phyloP scores from a whole-genome alignment of 495 filamentous ascomycete genomes.

The Aspergillus diversus region DNA sequence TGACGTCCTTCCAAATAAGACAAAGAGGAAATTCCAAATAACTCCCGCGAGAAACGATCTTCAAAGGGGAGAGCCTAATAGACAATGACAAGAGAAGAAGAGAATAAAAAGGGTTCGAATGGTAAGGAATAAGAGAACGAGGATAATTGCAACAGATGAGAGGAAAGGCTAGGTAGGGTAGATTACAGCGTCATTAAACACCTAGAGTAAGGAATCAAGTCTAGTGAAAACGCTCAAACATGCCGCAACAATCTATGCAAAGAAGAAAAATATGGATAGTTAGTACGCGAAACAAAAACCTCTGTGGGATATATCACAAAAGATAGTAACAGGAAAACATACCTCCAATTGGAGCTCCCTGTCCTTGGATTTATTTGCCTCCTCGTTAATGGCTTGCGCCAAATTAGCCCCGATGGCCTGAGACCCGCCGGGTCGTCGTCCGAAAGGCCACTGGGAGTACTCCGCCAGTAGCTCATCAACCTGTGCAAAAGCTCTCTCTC shows the following conservation, averaged over 20 bases:
- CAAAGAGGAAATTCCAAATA: conserved; percentile 5
- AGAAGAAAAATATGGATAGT: conserved; percentile 17
- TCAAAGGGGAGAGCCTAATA: conserved; percentile 3
- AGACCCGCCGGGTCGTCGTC: conserved; percentile 70
- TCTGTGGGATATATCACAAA: not conserved
- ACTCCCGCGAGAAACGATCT: conserved; percentile 15
- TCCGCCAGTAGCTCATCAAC: conserved; percentile 94
- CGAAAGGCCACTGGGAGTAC: conserved; percentile 97
- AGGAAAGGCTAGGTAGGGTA: conserved; percentile 12
- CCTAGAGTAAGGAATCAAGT: conserved; percentile 86
- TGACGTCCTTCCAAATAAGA: conserved; percentile 16
- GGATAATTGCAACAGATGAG: conserved; percentile 22
- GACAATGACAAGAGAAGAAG: conserved; percentile 18
- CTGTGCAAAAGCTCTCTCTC: conserved; percentile 93
- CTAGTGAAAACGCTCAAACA: conserved; percentile 96
- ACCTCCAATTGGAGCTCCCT: conserved; percentile 95
- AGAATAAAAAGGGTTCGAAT: conserved; percentile 15
- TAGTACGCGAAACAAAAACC: conserved; percentile 21
- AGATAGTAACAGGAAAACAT: conserved; percentile 30
- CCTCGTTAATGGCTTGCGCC: conserved; percentile 84
- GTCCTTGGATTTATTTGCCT: conserved; percentile 81
- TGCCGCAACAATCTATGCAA: conserved; percentile 78
- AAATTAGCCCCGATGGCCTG: conserved; percentile 90
- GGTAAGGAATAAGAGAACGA: not conserved
- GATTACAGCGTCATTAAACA: conserved; percentile 22